A percentile compares a stretch with the other conserved stretches of the same genome.
phyloP scores from a whole-genome alignment of 768 basidiomycete species.

The Dendrothele bispora region DNA sequence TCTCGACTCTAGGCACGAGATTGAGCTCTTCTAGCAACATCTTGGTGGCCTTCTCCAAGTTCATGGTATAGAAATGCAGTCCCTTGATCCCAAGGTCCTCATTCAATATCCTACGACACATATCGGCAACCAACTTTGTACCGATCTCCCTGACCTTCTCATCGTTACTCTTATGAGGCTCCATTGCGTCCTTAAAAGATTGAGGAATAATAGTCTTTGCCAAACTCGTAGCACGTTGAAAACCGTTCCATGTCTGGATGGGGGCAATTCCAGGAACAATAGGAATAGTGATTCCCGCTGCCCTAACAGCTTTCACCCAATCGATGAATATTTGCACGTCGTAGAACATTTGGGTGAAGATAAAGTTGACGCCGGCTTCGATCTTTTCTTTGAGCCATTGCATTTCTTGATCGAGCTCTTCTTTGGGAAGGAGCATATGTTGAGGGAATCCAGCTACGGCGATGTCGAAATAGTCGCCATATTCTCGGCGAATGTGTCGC shows the following conservation, averaged over 20 bases:
- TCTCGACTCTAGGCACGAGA: slow-evolving; percentile 84
- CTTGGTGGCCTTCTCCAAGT: slow-evolving; percentile 91
- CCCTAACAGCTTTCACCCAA: slow-evolving; percentile 85
- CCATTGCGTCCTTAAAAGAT: slow-evolving; percentile 69
- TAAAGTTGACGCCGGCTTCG: slow-evolving; percentile 87
- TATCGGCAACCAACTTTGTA: slow-evolving; percentile 90
- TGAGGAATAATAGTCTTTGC: slow-evolving; percentile 81
- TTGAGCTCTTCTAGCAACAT: slow-evolving; percentile 93
- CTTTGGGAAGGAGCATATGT: slow-evolving; percentile 67
- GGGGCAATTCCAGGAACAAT: slow-evolving; percentile 94
- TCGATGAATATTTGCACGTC: slow-evolving; percentile 87
- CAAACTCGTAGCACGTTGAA: slow-evolving; percentile 77
- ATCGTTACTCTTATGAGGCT: slow-evolving; percentile 89
- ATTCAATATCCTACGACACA: slow-evolving; percentile 85
- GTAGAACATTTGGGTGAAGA: slow-evolving; percentile 99
- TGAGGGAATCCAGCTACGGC: slow-evolving; percentile 94
- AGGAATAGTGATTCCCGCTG: slow-evolving; percentile 83
- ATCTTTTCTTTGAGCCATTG: slow-evolving; percentile 87
- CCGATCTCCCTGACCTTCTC: slow-evolving; percentile 91
- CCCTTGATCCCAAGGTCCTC: slow-evolving; percentile 84
- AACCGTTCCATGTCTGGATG: slow-evolving; percentile 96
- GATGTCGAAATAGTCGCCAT: slow-evolving; percentile 94
- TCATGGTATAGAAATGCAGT: slow-evolving; percentile 97
- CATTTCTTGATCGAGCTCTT: slow-evolving; percentile 78
- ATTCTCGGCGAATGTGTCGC: slow-evolving; percentile 75